Base-by-base conservation (phyloP, 768 basidiomycete genomes). In the Imleria badia region DNA sequence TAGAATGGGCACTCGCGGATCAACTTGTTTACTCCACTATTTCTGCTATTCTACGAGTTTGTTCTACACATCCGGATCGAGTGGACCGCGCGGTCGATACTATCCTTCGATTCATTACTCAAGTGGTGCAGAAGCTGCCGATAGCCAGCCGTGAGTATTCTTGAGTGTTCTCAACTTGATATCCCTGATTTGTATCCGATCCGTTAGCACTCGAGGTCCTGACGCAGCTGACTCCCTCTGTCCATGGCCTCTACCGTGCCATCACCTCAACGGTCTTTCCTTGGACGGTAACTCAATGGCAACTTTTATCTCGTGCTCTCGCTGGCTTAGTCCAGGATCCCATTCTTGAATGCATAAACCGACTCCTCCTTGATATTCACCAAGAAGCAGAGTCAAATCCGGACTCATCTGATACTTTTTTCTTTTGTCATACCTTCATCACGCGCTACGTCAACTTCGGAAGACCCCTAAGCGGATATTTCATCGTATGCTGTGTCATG, bases 201-300 rank as follows among this genome's bases (percentile, higher is more conserved):
- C 19, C 35, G 3, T 15, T 19, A 94, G 91, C 88, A 0, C 72
- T 84, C n/a, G 79, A 83, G 55, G 77, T 91, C 33, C 75, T 95
- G 19, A 84, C 85, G 1, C 90, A 91, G 56, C 71, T 87, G 34
- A 85, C 86, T 19, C 94, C 93, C 7, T 83, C 89, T 15, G 76
- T 96, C 40, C 91, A 95, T 68, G 94, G 94, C 8, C 75, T 94
- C 29, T 91, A 92, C 67, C 84, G 94, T 34, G 91, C 94, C 6
- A 82, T 94, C 55, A 89, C 84, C 42, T 89, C 89, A 5, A 87
- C 86, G 3, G 77, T 84, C 2, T 92, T 88, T 66, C 74, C 80
- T 23, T 95, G 92, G 91, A 81, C 80, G 13, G 63, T 82, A 34
- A 58, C 71, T 2, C 85, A 90, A 60, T 92, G 90, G 89, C 70